A percentile compares a stretch with the other conserved stretches of the same genome.
These are phyloP conservation scores for Diaporthe australafricana DNA, from an alignment of 2,329 filamentous ascomycete genomes.

Conservation along the genomic window DNA sequence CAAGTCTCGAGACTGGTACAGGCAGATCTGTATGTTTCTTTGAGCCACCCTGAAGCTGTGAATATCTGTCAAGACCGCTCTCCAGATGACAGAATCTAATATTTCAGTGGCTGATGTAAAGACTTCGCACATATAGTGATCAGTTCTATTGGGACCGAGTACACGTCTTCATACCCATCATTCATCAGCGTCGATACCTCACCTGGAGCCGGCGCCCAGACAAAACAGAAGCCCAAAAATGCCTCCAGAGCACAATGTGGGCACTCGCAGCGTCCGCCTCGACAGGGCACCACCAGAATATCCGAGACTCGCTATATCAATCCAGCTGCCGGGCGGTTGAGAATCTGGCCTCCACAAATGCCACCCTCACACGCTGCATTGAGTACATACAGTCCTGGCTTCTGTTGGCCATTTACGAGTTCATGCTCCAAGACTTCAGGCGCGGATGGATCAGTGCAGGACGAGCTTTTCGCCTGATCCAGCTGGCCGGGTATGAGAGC, in stretches of 20 bases:
- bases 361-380: slow-evolving; percentile 17
- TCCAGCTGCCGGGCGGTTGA: slow-evolving; percentile 37
- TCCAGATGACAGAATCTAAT: not conserved
- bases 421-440: slow-evolving; percentile 41
- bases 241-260: slow-evolving; percentile 52
- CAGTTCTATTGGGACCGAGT: slow-evolving; percentile 41
- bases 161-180: slow-evolving; percentile 38
- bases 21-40: not conserved
- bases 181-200: slow-evolving; percentile 38
- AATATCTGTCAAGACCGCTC: not conserved
- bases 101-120: slow-evolving; percentile 30
- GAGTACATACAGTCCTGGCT: slow-evolving; percentile 42
- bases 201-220: slow-evolving; percentile 30
- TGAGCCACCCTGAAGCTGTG: not conserved
- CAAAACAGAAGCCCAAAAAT: slow-evolving; percentile 28
- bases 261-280: slow-evolving; percentile 48
- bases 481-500: slow-evolving; percentile 30
- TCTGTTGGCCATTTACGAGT: slow-evolving; percentile 41
- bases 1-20: slow-evolving; percentile 15
- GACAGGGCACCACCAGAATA: slow-evolving; percentile 43
- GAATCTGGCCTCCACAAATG: slow-evolving; percentile 34
- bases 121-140: slow-evolving; percentile 24
- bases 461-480: slow-evolving; percentile 41
- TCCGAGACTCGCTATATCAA: slow-evolving; percentile 24
- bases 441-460: slow-evolving; percentile 42